Percentiles rank a stretch among this genome's conserved stretches.
Conservation (phyloP, 2,329 filamentous ascomycete genomes). For the Diaporthe ilicicola region DNA sequence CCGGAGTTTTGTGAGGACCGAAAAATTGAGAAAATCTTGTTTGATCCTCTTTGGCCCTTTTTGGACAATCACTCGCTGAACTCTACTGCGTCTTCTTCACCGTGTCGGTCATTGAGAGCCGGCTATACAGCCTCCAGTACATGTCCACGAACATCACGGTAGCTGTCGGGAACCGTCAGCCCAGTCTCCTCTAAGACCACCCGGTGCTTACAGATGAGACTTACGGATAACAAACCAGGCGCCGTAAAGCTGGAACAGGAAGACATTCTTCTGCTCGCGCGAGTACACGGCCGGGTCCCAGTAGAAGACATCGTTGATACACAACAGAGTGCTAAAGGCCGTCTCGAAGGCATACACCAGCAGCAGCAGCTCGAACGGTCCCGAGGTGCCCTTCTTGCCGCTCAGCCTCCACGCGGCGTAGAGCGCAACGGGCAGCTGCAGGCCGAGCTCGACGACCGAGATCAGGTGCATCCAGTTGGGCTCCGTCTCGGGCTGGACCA, state of each 20-base stretch:
- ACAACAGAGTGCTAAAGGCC: slow-evolving; percentile 59
- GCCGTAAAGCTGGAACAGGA: slow-evolving; percentile 59
- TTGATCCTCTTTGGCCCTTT: background rate
- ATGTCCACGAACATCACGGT: slow-evolving; percentile 61
- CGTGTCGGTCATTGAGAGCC: slow-evolving; percentile 45
- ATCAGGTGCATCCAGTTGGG: slow-evolving; percentile 61
- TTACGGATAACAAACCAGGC: slow-evolving; percentile 63
- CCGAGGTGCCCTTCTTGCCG: slow-evolving; percentile 44
- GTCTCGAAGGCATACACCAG: slow-evolving; percentile 61
- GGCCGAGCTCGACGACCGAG: slow-evolving; percentile 57
- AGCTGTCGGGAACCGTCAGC: slow-evolving; percentile 47
- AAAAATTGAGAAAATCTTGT: background rate
- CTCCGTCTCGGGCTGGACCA: slow-evolving; percentile 47
- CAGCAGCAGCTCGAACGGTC: slow-evolving; percentile 56
- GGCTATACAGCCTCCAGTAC: slow-evolving; percentile 58
- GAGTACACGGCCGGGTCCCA: slow-evolving; percentile 58
- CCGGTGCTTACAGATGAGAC: slow-evolving; percentile 39
- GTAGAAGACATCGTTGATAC: slow-evolving; percentile 58
- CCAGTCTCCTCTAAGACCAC: too few species aligned
- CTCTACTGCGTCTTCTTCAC: slow-evolving; percentile 53
- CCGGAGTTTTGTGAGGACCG: background rate
- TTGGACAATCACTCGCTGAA: background rate
- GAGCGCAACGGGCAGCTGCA: slow-evolving; percentile 58
- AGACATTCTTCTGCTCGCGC: slow-evolving; percentile 51
- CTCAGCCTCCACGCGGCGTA: slow-evolving; percentile 56